Evolutionary conservation across 768 basidiomycete genomes (phyloP).

Genomic region (Tremella fuciformis): DNA sequence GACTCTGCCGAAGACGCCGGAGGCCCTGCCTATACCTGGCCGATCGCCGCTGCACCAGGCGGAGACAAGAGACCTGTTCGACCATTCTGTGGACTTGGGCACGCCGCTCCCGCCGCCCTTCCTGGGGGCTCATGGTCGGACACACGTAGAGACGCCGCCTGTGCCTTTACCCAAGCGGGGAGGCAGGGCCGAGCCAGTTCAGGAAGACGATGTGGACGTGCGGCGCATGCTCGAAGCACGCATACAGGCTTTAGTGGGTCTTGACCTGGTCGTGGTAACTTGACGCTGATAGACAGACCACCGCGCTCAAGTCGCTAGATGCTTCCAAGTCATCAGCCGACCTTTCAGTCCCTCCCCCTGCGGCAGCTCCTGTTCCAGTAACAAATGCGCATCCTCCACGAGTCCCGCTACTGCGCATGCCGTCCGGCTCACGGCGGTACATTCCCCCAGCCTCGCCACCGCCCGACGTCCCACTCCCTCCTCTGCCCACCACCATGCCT

Average conservation of each 20-base stretch:
- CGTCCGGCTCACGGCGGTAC: neutral
- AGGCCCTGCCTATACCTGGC: too few species aligned
- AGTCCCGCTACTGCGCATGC: neutral
- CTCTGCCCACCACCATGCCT: neutral
- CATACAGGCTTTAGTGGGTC: neutral
- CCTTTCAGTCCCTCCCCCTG: neutral
- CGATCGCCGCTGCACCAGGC: neutral
- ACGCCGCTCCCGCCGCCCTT: neutral
- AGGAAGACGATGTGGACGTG: neutral
- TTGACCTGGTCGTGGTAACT: neutral
- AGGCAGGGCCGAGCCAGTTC: neutral
- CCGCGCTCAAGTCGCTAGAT: neutral
- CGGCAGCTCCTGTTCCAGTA: neutral
- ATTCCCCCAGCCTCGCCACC: neutral
- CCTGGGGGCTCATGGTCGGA: neutral
- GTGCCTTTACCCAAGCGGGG: neutral
- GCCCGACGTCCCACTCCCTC: slow-evolving; percentile 5
- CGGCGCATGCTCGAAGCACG: slow-evolving; percentile 1
- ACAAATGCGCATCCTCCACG: neutral
- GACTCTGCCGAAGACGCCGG: too few species aligned
- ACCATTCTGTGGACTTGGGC: neutral
- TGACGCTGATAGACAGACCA: neutral
- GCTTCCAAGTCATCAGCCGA: neutral
- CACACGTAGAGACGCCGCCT: neutral
- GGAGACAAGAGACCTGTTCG: neutral